Percentiles rank a stretch among this genome's conserved stretches.
These are phyloP conservation scores for Physaria fendleri DNA, from an alignment of 345 rosid genomes.

Conservation along the genomic window DNA sequence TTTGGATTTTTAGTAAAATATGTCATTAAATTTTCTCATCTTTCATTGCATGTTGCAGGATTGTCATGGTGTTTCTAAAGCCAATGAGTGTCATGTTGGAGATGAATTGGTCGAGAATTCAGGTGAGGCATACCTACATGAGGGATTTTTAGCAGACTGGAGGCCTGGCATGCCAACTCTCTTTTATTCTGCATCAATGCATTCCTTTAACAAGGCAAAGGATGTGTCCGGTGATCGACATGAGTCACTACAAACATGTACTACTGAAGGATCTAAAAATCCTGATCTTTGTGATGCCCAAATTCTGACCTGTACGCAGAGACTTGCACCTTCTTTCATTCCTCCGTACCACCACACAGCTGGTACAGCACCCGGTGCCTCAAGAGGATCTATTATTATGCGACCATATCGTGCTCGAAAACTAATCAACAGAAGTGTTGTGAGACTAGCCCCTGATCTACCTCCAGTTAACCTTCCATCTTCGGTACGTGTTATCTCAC, in stretches of 20 bases:
- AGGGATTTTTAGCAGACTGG: slow-evolving; percentile 86
- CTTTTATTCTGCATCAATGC: slow-evolving; percentile 28
- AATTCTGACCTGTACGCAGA: slow-evolving; percentile 26
- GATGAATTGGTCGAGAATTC: slow-evolving; percentile 50
- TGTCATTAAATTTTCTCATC: neutral
- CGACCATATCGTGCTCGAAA: slow-evolving; percentile 44
- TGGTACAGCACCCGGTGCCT: slow-evolving; percentile 16
- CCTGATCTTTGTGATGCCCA: slow-evolving; percentile 30
- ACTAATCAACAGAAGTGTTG: slow-evolving; percentile 44
- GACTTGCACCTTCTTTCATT: slow-evolving; percentile 25
- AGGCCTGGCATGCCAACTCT: slow-evolving; percentile 44
- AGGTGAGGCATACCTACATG: slow-evolving; percentile 71
- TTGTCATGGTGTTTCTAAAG: slow-evolving; percentile 38
- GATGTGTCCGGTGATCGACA: slow-evolving; percentile 23
- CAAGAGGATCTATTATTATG: slow-evolving; percentile 37
- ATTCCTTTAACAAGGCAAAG: slow-evolving; percentile 27
- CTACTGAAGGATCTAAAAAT: slow-evolving; percentile 32
- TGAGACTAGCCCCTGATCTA: slow-evolving; percentile 88
- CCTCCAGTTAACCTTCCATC: slow-evolving; percentile 95
- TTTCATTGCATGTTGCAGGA: slow-evolving; percentile 39
- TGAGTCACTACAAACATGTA: slow-evolving; percentile 7
- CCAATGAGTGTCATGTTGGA: slow-evolving; percentile 45
- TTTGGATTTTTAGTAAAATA: slow-evolving; percentile 10
- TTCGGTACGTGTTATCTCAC: slow-evolving; percentile 74
- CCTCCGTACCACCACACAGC: slow-evolving; percentile 27